A percentile compares a stretch with the other conserved stretches of the same genome.
phyloP scores from a whole-genome alignment of 257 asterid genomes.

The Lycium barbarum region DNA sequence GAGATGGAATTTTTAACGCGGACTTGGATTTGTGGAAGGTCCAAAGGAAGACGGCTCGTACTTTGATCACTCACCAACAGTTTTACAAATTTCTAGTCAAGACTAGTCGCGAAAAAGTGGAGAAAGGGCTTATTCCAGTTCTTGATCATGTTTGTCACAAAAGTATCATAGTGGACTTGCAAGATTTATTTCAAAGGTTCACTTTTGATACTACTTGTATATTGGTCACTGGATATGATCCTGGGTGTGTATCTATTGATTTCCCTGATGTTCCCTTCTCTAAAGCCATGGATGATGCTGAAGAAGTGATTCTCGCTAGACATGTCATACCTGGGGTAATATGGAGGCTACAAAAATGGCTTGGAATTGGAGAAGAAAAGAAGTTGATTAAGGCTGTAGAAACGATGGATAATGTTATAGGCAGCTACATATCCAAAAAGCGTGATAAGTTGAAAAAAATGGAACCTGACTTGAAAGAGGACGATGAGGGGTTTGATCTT shows the following conservation, averaged over 20 bases:
- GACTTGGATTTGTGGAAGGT: conserved; percentile 56
- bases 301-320: conserved; percentile 63
- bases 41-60: conserved; percentile 57
- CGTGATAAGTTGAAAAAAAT: conserved; percentile 39
- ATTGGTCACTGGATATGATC: conserved; percentile 65
- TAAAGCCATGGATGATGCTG: conserved; percentile 69
- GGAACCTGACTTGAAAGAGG: background rate
- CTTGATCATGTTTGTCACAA: conserved; percentile 46
- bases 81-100: conserved; percentile 53
- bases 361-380: conserved; percentile 54
- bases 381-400: conserved; percentile 45
- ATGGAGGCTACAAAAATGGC: conserved; percentile 52
- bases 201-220: conserved; percentile 65
- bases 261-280: conserved; percentile 66
- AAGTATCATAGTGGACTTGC: conserved; percentile 51
- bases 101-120: conserved; percentile 53
- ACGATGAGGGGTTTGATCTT: conserved; percentile 49
- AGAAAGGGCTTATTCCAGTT: conserved; percentile 52
- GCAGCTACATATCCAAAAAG: conserved; percentile 53
- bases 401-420: conserved; percentile 52
- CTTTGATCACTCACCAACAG: conserved; percentile 50
- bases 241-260: conserved; percentile 59
- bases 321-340: conserved; percentile 54
- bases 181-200: conserved; percentile 62
- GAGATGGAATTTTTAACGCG: conserved; percentile 63